phyloP scores from a whole-genome alignment of 306 rosid genomes.

The Lupinus albus region DNA sequence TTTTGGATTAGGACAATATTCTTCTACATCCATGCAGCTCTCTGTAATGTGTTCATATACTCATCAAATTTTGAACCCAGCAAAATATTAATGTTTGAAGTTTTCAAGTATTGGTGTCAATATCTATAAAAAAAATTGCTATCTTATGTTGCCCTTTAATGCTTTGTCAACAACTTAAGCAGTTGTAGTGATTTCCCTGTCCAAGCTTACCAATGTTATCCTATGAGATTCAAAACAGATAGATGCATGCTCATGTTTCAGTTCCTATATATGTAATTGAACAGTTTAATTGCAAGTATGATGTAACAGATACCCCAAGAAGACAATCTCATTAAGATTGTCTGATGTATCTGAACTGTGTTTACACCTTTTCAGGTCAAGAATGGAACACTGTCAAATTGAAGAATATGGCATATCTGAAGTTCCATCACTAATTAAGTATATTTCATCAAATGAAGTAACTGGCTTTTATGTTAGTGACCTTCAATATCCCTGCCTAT shows the following conservation, averaged over 20 bases:
- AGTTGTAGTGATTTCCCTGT: slow-evolving; percentile 20
- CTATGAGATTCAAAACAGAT: slow-evolving; percentile 31
- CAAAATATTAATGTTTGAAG: too few relatives aligned
- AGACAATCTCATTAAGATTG: background rate
- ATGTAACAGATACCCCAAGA: background rate
- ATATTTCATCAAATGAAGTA: slow-evolving; percentile 53
- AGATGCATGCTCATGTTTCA: background rate
- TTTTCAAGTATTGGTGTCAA: too few relatives aligned
- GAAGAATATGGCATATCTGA: slow-evolving; percentile 38
- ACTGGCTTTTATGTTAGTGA: slow-evolving; percentile 47
- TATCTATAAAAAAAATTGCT: too few relatives aligned
- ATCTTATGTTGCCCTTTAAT: too few relatives aligned
- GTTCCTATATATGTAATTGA: background rate
- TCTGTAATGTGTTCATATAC: background rate
- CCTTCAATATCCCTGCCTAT: slow-evolving; percentile 25
- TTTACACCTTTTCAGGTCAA: slow-evolving; percentile 30
- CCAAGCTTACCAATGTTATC: background rate
- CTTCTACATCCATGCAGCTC: background rate
- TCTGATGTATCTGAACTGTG: background rate
- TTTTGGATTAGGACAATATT: background rate
- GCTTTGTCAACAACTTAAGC: background rate
- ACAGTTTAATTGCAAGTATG: background rate
- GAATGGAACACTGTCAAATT: slow-evolving; percentile 44
- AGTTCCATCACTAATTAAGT: slow-evolving; percentile 54
- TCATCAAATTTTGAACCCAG: background rate